Evolutionary conservation across 1,284 basidiomycete genomes (phyloP), one percentile per base, ranked within the genome.

Genomic region (Heterobasidion occidentale): DNA sequence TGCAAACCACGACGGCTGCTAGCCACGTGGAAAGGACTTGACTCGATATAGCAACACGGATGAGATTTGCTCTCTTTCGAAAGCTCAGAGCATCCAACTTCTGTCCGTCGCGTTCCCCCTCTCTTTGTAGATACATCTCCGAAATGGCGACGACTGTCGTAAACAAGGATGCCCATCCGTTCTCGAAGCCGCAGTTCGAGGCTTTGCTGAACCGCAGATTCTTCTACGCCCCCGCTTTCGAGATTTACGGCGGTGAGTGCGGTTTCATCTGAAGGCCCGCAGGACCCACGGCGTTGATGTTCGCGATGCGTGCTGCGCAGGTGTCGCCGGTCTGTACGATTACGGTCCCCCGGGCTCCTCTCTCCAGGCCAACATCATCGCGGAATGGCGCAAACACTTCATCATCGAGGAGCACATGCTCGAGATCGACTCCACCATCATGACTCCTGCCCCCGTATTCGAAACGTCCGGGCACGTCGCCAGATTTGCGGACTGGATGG

Each of bases 401-500:
- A 98, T 99, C 76, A 82, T 99, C 67, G 93, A 98, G 68, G 96
- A 99, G 70, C 87, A 94, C 75, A 99, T 99, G 97, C 87, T 97
- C 64, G 96, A 99, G 74, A 84, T 99, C 62, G 96, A 99, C 70
- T 98, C 95, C 34, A 98, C 97, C 46, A 89, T 97, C 74, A 96
- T 99, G 88, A 99, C 96, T 0, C 88, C 95, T 34, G 82, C 91
- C 1, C 81, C 95, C 14, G 96, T 99, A 6, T 95, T 99, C 71
- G 96, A 98, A 73, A 90, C 96, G 0, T 98, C 94, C 36, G 97
- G 97, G 38, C 97, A 99, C 74, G 97, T 99, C 57, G 96, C 96
- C 60, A 87, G 96, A 66, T 99, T 99, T 68, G 91, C 96, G 17
- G 97, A 99, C 70, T 99, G 95, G 95, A 99, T 99, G 97, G 91